Evolutionary conservation across 352 stramenopile genomes (phyloP).

Genomic region (Globisporangium sylvaticum): DNA sequence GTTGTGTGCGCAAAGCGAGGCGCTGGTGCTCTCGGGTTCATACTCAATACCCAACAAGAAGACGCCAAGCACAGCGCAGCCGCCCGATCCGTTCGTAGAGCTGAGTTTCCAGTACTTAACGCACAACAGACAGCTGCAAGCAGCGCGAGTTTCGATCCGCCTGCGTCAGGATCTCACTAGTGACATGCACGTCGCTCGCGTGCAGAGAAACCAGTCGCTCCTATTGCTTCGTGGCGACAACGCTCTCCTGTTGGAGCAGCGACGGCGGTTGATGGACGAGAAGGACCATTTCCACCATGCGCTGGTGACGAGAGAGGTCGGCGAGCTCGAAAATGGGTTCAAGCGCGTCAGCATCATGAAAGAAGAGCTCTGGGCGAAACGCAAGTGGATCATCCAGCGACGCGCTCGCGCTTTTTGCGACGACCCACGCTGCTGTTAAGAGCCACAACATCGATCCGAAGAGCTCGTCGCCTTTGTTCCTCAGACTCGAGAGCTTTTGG

Average conservation of each 20-base stretch:
- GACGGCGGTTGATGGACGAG: slow-evolving; percentile 26
- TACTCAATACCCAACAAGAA: neutral
- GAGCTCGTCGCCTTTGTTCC: slow-evolving; percentile 14
- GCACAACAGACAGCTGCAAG: slow-evolving; percentile 9
- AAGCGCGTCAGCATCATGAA: slow-evolving; percentile 44
- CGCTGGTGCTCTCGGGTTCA: slow-evolving; percentile 12
- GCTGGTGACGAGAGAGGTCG: slow-evolving; percentile 22
- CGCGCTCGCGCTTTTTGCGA: slow-evolving; percentile 10
- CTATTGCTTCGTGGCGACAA: slow-evolving; percentile 13
- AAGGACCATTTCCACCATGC: slow-evolving; percentile 23
- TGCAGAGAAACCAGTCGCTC: slow-evolving; percentile 18
- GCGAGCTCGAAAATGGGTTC: slow-evolving; percentile 32
- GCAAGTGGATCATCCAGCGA: slow-evolving; percentile 35
- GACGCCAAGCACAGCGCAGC: neutral
- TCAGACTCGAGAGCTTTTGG: slow-evolving; percentile 12
- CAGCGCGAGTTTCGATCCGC: slow-evolving; percentile 10
- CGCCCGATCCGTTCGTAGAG: slow-evolving; percentile 6
- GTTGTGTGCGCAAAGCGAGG: slow-evolving; percentile 12
- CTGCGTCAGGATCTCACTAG: slow-evolving; percentile 21
- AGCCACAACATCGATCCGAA: slow-evolving; percentile 29
- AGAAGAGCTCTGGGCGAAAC: slow-evolving; percentile 32
- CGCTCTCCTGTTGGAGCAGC: slow-evolving; percentile 26
- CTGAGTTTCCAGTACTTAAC: slow-evolving; percentile 17
- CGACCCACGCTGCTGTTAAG: slow-evolving; percentile 15
- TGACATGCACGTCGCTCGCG: slow-evolving; percentile 28